Evolutionary conservation across 208 protist genomes (phyloP).

Genomic region (Leishmania martiniquensis): DNA sequence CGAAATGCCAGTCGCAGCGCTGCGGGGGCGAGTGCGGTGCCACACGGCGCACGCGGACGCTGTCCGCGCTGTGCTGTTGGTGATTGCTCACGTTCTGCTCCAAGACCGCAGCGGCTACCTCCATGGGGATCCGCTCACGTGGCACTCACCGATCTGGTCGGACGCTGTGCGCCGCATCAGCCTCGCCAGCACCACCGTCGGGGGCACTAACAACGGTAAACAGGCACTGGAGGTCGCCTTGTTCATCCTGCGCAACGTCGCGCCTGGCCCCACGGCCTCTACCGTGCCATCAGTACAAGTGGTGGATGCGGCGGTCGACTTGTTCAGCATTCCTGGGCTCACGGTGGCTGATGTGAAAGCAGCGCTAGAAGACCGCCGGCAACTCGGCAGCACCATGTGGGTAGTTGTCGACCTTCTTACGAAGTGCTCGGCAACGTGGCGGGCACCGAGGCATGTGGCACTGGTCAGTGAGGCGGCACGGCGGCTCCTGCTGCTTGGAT

Average conservation of each 20-base stretch:
- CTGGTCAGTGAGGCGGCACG: slow-evolving; percentile 22
- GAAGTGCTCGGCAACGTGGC: slow-evolving; percentile 27
- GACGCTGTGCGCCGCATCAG: slow-evolving; percentile 64
- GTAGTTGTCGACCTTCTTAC: slow-evolving; percentile 26
- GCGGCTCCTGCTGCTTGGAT: slow-evolving; percentile 24
- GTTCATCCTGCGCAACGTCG: slow-evolving; percentile 27
- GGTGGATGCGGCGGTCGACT: slow-evolving; percentile 32
- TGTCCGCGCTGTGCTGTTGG: slow-evolving; percentile 58
- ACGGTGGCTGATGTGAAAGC: slow-evolving; percentile 14
- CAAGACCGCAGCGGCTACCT: slow-evolving; percentile 21
- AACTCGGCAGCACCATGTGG: slow-evolving; percentile 30
- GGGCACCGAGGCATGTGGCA: slow-evolving; percentile 29
- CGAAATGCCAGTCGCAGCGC: slow-evolving; percentile 28
- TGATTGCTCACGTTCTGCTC: slow-evolving; percentile 51
- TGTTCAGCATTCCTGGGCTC: slow-evolving; percentile 28
- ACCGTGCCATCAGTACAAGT: slow-evolving; percentile 21
- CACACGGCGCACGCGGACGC: slow-evolving; percentile 44
- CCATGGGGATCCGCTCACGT: slow-evolving; percentile 27
- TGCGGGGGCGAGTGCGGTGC: slow-evolving; percentile 54
- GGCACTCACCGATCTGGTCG: slow-evolving; percentile 61
- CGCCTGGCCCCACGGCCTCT: slow-evolving; percentile 5
- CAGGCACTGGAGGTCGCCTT: slow-evolving; percentile 45
- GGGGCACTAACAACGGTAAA: slow-evolving; percentile 33
- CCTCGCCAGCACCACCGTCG: slow-evolving; percentile 43
- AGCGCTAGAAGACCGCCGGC: slow-evolving; percentile 29